These are phyloP conservation scores for Platanthera guangdongensis DNA, from an alignment of 106 monocot species.

Conservation along the genomic window DNA sequence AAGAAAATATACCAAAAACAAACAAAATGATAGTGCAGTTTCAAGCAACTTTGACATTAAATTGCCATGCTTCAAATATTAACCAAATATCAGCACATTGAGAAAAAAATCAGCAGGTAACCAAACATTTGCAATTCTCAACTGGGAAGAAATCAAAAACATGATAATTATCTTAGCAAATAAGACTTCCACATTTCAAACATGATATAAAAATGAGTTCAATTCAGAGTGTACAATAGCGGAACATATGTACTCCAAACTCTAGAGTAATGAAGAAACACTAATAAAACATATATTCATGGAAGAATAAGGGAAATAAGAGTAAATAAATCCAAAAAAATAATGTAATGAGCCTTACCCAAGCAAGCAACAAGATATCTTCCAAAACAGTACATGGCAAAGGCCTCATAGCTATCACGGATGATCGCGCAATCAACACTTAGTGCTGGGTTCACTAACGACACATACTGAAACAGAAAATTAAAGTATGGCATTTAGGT, in stretches of 20 bases:
- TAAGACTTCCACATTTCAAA: neutral
- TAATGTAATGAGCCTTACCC: constrained; percentile 33
- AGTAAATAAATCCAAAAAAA: neutral
- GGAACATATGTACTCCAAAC: neutral
- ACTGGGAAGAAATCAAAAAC: neutral
- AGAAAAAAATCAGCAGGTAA: neutral
- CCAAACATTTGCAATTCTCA: neutral
- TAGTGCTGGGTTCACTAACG: constrained; percentile 68
- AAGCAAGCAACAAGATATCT: constrained; percentile 96
- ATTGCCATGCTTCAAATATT: neutral
- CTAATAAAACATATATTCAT: neutral
- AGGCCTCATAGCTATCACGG: constrained; percentile 90
- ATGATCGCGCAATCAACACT: constrained; percentile 84
- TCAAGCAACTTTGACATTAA: neutral
- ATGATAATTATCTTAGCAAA: neutral
- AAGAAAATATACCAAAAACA: neutral
- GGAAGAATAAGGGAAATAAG: neutral
- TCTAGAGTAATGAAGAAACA: neutral
- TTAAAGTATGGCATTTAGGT: neutral
- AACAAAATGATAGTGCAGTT: neutral
- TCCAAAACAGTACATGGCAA: constrained; percentile 99
- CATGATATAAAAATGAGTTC: neutral
- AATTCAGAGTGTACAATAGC: neutral
- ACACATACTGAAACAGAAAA: constrained; percentile 51
- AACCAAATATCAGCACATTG: neutral